Evolutionary conservation across 495 filamentous ascomycete species (phyloP).

Genomic region (Trichoderma parareesei): DNA sequence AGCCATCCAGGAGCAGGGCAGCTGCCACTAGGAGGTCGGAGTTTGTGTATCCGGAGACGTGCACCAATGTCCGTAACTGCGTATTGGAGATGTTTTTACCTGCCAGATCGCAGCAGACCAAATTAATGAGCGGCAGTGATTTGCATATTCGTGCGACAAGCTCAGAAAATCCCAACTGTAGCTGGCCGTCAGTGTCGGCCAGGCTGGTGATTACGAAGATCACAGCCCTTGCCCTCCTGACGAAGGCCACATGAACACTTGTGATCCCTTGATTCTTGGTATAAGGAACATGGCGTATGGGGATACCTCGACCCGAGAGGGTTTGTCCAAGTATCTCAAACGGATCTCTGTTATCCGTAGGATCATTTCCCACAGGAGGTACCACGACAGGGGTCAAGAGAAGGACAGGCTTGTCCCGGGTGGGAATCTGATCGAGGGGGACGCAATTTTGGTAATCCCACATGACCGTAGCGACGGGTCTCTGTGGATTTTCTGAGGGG

Average conservation of each 20-base stretch:
- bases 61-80: constrained; percentile 40
- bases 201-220: constrained; percentile 45
- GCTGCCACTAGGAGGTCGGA: constrained; percentile 47
- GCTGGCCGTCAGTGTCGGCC: constrained; percentile 25
- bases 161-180: constrained; percentile 37
- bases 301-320: constrained; percentile 43
- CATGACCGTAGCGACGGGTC: constrained; percentile 15
- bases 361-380: constrained; percentile 22
- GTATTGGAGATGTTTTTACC: constrained; percentile 28
- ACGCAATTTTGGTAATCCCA: constrained; percentile 32
- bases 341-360: constrained; percentile 36
- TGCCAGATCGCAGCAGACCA: constrained; percentile 37
- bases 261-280: constrained; percentile 49
- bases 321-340: constrained; percentile 53
- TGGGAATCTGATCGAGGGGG: constrained; percentile 32
- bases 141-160: constrained; percentile 36
- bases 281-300: constrained; percentile 55
- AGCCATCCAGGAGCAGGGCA: constrained; percentile 19
- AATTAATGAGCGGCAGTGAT: constrained; percentile 40
- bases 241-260: constrained; percentile 49
- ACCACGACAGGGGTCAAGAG: constrained; percentile 53
- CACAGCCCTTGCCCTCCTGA: constrained; percentile 45
- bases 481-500: not conserved
- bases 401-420: constrained; percentile 42
- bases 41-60: constrained; percentile 39